Evolutionary conservation across 2,329 filamentous ascomycete species (phyloP), one percentile per base, ranked within the genome.

Genomic region (Aotearoamyces nothofagi): DNA sequence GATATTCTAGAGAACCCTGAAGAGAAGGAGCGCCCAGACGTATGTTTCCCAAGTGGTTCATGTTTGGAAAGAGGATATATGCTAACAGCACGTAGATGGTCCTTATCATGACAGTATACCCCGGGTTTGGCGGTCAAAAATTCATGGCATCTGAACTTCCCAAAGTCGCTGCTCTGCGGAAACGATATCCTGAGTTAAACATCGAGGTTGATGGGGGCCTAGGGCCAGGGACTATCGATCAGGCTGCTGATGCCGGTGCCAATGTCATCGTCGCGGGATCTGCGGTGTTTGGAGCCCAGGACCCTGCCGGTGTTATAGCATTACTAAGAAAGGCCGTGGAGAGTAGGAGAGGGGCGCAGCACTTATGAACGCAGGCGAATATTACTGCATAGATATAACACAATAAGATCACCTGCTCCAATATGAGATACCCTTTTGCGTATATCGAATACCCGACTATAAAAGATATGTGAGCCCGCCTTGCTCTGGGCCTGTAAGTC

Each of bases 241-340:
- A 87, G 50, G 90, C 90, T 5, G 90, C 90, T 1, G 83, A 93
- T 35, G 90, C 90, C 1, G 90, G 90, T 17, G 90, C 90, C 31
- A 98, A 98, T 46, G 90, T 98, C 33, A 98, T 98, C 47, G 90
- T 98, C 29, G 87, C 90, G 8, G 90, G 90, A 16, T 93, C 82
- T 46, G 90, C 90, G 22, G 84, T 98, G 5, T 98, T 96, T 55
- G 84, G 86, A 19, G 87, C 90, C 11, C 67, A 83, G 47, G 81
- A 93, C 47, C 90, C 90, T 0, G 69, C 69, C 5, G 78, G 90
- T 41, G 84, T 94, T 14, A 94, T 98, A 49, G 57, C 65, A n/a
- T 62, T 79, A 53, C 58, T 98, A 47, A 69, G 84, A 40, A 70
- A 78, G 34, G 69, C 81, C 3, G 86, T 98, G 3, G 71, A 94